Evolutionary conservation across 441 rosid genomes (phyloP), one percentile per base, ranked within the genome.

Genomic region (Erysimum pusillum): DNA sequence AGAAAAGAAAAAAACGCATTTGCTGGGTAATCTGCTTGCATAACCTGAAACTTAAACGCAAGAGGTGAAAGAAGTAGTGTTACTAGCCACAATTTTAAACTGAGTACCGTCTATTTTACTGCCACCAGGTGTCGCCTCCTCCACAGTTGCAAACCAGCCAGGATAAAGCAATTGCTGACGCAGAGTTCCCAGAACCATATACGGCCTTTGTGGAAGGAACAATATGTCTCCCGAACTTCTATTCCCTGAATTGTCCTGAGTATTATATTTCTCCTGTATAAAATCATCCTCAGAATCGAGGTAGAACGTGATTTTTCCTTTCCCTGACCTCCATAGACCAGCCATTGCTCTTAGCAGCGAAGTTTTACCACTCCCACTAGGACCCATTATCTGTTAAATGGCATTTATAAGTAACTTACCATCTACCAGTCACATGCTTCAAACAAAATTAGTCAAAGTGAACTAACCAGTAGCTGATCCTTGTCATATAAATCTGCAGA

Each of bases 91-190:
- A 75, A 45, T 52, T 53, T 53, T 64, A 22, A 77, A 46, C 35
- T 67, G 22, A 12, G 15, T 74, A 74, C 66, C 79, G 7, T 74
- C 75, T 63, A 9, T 49, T 64, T 64, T 63, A 69, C 63, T 74
- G 58, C 73, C 81, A 81, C 76, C 83, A 54, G 87, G 77, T 39
- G 61, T 48, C 7, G 53, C 46, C 49, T 65, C 73, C 71, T 39
- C 68, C 52, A 52, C 74, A 68, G 78, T 81, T 73, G 71, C 89
- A 63, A 74, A 76, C 98, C 98, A 92, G 44, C 85, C 81, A 54
- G 99, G 99, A 82, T 94, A 94, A 56, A 94, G 94, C 86, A 94
- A 77, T 77, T 94, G 99, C 79, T 92, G 94, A 74, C 99, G 97
- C 80, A 94, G 90, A 25, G 97, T 87, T 82, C 99, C 99, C 75